Percentiles rank a stretch among this genome's conserved stretches.
These are phyloP conservation scores for Aurantiochytrium sp. DNA, from an alignment of 108 stramenopile species.

Conservation along the genomic window DNA sequence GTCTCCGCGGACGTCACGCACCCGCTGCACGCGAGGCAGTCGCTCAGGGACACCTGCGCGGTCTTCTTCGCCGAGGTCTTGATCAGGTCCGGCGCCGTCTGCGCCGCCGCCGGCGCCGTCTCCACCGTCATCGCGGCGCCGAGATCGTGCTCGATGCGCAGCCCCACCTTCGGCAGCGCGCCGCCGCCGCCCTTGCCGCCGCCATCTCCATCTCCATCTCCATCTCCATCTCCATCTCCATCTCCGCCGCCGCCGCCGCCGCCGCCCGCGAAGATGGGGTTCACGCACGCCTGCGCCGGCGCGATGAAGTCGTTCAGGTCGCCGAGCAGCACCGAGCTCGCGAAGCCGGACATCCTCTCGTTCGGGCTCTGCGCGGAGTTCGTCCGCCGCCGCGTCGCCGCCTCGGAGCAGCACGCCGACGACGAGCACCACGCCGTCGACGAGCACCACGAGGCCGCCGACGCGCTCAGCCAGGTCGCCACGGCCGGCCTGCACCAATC, in stretches of 20 bases:
- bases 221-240: too few species aligned
- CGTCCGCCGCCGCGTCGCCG: too few species aligned
- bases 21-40: slow-evolving; percentile 96
- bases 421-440: too few species aligned
- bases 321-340: slow-evolving; percentile 50
- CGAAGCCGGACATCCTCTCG: slow-evolving; percentile 22
- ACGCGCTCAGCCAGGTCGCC: too few species aligned
- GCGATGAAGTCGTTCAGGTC: slow-evolving; percentile 61
- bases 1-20: slow-evolving; percentile 98
- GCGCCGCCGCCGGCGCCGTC: background rate
- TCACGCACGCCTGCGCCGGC: slow-evolving; percentile 60
- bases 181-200: too few species aligned
- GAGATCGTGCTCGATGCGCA: slow-evolving; percentile 40
- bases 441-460: too few species aligned
- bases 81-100: slow-evolving; percentile 49
- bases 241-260: background rate
- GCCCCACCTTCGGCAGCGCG: slow-evolving; percentile 34
- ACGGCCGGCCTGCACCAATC: too few species aligned
- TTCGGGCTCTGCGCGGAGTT: too few species aligned
- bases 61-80: slow-evolving; percentile 31
- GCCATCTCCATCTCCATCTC: too few species aligned
- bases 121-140: slow-evolving; percentile 16
- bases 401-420: too few species aligned
- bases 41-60: slow-evolving; percentile 76
- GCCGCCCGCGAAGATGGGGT: slow-evolving; percentile 47